These are phyloP conservation scores for Kluyveromyces aestuarii DNA, from an alignment of 805 yeast species.

Conservation along the genomic window DNA sequence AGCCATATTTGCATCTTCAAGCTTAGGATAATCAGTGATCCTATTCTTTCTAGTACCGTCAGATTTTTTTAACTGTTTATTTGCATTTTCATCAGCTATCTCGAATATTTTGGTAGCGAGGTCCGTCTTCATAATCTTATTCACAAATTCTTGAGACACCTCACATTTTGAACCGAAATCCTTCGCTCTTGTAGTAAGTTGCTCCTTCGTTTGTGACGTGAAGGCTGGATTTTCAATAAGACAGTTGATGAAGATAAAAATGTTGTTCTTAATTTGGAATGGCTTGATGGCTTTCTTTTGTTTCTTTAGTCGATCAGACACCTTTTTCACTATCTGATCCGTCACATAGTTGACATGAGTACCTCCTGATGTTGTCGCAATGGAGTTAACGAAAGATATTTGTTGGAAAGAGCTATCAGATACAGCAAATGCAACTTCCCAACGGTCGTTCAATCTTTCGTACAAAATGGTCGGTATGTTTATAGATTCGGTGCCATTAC, in stretches of 20 bases:
- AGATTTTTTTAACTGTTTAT: slow-evolving; percentile 73
- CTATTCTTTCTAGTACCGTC: slow-evolving; percentile 83
- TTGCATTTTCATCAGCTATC: slow-evolving; percentile 83
- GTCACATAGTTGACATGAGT: slow-evolving; percentile 84
- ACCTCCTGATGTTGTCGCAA: slow-evolving; percentile 96
- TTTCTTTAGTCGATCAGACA: slow-evolving; percentile 61
- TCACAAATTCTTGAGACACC: slow-evolving; percentile 70
- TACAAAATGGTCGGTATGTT: slow-evolving; percentile 59
- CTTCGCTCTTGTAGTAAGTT: slow-evolving; percentile 75
- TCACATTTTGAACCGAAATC: slow-evolving; percentile 84
- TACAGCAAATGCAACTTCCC: slow-evolving; percentile 95
- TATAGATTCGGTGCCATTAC: slow-evolving; percentile 21
- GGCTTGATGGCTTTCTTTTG: slow-evolving; percentile 66
- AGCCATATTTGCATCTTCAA: slow-evolving; percentile 93
- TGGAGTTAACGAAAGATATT: slow-evolving; percentile 93
- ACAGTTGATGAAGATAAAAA: slow-evolving; percentile 87
- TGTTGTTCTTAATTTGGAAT: slow-evolving; percentile 79
- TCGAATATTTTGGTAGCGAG: slow-evolving; percentile 59
- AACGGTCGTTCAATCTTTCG: slow-evolving; percentile 72
- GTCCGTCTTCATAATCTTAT: slow-evolving; percentile 66
- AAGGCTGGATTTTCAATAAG: slow-evolving; percentile 94
- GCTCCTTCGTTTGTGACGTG: slow-evolving; percentile 96
- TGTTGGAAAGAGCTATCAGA: slow-evolving; percentile 88
- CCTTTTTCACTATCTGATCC: slow-evolving; percentile 74
- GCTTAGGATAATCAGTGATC: slow-evolving; percentile 79